Evolutionary conservation across 1,284 basidiomycete species (phyloP).

Genomic region (Xerocomus nothofagi): DNA sequence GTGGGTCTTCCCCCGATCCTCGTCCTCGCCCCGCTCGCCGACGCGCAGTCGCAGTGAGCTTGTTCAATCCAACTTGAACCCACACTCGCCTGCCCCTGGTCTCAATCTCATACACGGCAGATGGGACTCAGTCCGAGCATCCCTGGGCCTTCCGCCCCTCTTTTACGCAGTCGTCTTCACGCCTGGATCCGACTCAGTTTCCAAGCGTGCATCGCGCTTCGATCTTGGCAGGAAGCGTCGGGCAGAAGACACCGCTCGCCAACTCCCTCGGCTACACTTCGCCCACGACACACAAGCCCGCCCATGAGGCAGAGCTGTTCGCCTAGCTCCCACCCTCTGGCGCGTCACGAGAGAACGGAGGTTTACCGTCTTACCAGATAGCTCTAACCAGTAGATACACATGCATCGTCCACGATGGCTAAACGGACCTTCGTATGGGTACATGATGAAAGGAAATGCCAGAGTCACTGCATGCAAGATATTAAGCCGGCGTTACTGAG

Average conservation of each 20-base stretch:
- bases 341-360: constrained; percentile 8
- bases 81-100: not conserved
- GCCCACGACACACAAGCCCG: constrained; percentile 1
- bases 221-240: constrained; percentile 23
- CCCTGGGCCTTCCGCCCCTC: constrained; percentile 28
- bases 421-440: not conserved
- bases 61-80: not conserved
- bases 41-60: not conserved
- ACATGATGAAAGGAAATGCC: constrained; percentile 14
- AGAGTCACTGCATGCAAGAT: constrained; percentile 7
- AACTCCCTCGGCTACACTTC: constrained; percentile 20
- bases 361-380: not conserved
- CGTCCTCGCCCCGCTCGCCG: not conserved
- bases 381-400: not conserved
- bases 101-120: constrained; percentile 25
- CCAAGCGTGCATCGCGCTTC: constrained; percentile 22
- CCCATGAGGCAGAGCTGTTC: constrained; percentile 5
- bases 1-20: constrained; percentile 1
- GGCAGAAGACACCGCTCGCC: constrained; percentile 8
- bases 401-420: not conserved
- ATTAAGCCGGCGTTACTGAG: constrained; percentile 17
- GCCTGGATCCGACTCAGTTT: not conserved
- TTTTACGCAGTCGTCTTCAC: constrained; percentile 10
- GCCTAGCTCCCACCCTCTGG: constrained; percentile 7
- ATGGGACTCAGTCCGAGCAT: constrained; percentile 32